These are phyloP conservation scores for Lachnellula occidentalis DNA, from an alignment of 2,329 filamentous ascomycete species.

Conservation along the genomic window DNA sequence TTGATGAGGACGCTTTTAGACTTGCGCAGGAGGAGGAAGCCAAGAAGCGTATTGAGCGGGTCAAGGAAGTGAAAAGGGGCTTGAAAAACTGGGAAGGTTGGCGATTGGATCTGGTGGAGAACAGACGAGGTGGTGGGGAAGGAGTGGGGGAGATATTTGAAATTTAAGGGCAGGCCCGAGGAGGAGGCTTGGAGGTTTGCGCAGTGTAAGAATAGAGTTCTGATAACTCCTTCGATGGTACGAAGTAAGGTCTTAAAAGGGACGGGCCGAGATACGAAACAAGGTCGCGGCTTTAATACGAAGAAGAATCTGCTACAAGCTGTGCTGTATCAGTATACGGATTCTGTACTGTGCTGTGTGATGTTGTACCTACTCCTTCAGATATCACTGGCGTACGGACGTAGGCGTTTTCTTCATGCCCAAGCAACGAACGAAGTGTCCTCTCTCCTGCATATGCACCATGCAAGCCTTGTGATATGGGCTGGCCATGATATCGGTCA, in stretches of 20 bases:
- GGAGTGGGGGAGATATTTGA: slow-evolving; percentile 61
- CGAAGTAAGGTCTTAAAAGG: background rate
- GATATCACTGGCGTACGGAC: no score
- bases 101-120: slow-evolving; percentile 60
- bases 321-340: no score
- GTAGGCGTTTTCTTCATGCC: no score
- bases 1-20: slow-evolving; percentile 62
- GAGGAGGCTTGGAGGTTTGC: slow-evolving; percentile 5
- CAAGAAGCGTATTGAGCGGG: slow-evolving; percentile 53
- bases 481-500: no score
- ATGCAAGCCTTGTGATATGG: no score
- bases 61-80: slow-evolving; percentile 58
- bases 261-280: background rate
- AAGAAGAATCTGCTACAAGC: background rate
- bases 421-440: no score
- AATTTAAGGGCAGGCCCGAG: slow-evolving; percentile 35
- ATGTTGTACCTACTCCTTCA: no score
- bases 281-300: background rate
- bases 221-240: background rate
- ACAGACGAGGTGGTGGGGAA: slow-evolving; percentile 42
- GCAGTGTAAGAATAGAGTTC: background rate
- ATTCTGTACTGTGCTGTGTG: no score
- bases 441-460: no score
- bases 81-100: slow-evolving; percentile 64
- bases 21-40: slow-evolving; percentile 57